Evolutionary conservation across 805 yeast genomes (phyloP).

Genomic region (Metschnikowia cerradonensis): DNA sequence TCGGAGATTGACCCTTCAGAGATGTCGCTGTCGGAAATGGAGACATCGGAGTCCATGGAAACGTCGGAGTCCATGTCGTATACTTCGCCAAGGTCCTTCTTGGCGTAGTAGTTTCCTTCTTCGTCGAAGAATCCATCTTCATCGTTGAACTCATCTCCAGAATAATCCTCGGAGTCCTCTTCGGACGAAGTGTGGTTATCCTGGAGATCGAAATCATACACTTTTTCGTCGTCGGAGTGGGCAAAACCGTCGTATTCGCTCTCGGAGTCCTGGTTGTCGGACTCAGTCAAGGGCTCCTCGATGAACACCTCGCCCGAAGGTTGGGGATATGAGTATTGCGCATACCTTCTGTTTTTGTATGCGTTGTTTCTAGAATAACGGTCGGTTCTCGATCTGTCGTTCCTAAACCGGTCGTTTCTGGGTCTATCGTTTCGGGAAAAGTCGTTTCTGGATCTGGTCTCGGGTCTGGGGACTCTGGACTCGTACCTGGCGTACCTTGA

Average conservation of each 20-base stretch:
- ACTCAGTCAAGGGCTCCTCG: conserved; percentile 42
- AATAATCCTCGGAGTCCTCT: too few relatives aligned
- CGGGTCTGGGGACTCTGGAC: too few relatives aligned
- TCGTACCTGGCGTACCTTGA: background rate
- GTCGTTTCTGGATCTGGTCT: background rate
- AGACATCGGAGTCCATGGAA: too few relatives aligned
- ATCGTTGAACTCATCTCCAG: background rate
- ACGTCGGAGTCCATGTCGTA: conserved; percentile 17
- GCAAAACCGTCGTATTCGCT: conserved; percentile 20
- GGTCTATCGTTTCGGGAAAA: conserved; percentile 1
- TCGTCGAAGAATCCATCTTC: conserved; percentile 1
- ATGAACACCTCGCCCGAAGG: conserved; percentile 34
- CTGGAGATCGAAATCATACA: conserved; percentile 29
- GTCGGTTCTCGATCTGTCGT: background rate
- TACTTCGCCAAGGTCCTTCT: background rate
- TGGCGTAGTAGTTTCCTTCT: background rate
- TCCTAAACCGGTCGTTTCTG: background rate
- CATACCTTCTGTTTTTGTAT: conserved; percentile 20
- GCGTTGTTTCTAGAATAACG: conserved; percentile 2
- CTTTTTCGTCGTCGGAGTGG: conserved; percentile 23
- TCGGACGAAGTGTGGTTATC: conserved; percentile 6
- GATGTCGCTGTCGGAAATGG: too few relatives aligned
- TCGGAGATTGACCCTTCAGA: conserved; percentile 15
- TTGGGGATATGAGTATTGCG: conserved; percentile 33
- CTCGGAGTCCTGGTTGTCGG: conserved; percentile 22